These are phyloP conservation scores for Chenopodium formosanum DNA, from an alignment of 148 eudicot species.

Conservation along the genomic window DNA sequence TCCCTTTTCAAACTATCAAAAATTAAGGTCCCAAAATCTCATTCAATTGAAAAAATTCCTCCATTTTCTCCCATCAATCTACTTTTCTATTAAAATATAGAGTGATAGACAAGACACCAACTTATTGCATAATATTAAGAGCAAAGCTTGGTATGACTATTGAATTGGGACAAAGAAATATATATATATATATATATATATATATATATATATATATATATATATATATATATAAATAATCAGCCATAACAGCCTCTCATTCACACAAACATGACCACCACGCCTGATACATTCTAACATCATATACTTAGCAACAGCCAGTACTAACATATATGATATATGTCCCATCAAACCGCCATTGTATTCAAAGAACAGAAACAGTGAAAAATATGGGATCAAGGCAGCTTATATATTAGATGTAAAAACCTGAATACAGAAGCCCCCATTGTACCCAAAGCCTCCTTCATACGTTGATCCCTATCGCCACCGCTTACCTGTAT, in stretches of 20 bases:
- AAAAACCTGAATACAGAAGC: conserved; percentile 95
- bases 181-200: too few species aligned
- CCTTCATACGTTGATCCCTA: conserved; percentile 83
- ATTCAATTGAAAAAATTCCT: too few species aligned
- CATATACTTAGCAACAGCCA: not conserved
- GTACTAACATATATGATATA: not conserved
- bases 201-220: too few species aligned
- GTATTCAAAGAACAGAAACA: not conserved
- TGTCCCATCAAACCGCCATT: not conserved
- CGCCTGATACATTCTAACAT: not conserved
- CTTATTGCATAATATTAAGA: too few species aligned
- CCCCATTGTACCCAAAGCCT: conserved; percentile 92
- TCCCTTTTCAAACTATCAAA: too few species aligned
- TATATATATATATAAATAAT: too few species aligned
- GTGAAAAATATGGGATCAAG: not conserved
- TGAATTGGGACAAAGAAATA: too few species aligned
- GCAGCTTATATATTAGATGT: not conserved
- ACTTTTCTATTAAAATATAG: too few species aligned
- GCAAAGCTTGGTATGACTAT: too few species aligned
- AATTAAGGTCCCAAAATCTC: too few species aligned
- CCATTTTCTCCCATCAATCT: too few species aligned
- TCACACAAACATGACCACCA: not conserved
- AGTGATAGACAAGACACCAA: too few species aligned
- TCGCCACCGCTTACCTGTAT: conserved; percentile 73
- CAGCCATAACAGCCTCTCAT: not conserved